Conservation (phyloP, 2,329 filamentous ascomycete genomes). For the Pseudodiploospora longispora region DNA sequence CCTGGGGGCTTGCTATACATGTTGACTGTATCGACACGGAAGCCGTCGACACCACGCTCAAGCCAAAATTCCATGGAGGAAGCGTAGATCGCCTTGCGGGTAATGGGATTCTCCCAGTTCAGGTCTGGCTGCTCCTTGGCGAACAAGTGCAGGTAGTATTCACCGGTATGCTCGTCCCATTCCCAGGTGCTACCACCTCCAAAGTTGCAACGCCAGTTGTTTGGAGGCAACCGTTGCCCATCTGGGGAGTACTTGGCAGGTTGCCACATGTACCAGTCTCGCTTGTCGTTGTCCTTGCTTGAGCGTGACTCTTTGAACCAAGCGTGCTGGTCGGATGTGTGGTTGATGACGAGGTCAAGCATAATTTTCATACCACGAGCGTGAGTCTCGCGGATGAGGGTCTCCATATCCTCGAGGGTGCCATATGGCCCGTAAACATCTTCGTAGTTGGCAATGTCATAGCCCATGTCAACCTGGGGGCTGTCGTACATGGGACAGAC, state of each 20-base stretch:
- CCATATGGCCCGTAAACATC: slow-evolving; percentile 58
- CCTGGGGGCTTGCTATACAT: slow-evolving; percentile 57
- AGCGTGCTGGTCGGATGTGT: slow-evolving; percentile 62
- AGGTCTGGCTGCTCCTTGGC: slow-evolving; percentile 70
- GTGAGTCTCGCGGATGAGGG: slow-evolving; percentile 51
- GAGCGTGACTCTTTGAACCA: slow-evolving; percentile 64
- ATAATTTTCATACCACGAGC: slow-evolving; percentile 60
- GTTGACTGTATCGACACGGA: slow-evolving; percentile 69
- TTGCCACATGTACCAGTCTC: slow-evolving; percentile 60
- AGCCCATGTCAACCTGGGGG: slow-evolving; percentile 62
- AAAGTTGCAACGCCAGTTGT: slow-evolving; percentile 64
- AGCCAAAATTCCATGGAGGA: slow-evolving; percentile 74
- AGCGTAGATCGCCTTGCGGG: slow-evolving; percentile 62
- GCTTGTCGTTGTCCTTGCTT: slow-evolving; percentile 53
- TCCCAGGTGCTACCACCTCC: slow-evolving; percentile 56
- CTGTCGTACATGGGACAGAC: slow-evolving; percentile 57
- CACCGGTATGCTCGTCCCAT: slow-evolving; percentile 62
- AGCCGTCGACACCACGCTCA: slow-evolving; percentile 62
- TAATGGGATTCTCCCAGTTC: slow-evolving; percentile 71
- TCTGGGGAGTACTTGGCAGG: slow-evolving; percentile 44
- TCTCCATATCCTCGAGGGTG: slow-evolving; percentile 56
- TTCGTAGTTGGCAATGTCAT: slow-evolving; percentile 62
- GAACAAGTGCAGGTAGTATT: slow-evolving; percentile 74
- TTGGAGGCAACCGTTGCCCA: slow-evolving; percentile 60
- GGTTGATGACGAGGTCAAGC: slow-evolving; percentile 70